A percentile compares a stretch with the other conserved stretches of the same genome.
These are phyloP conservation scores for Tolypocladium amazonense DNA, from an alignment of 2,329 filamentous ascomycete genomes.

Conservation along the genomic window DNA sequence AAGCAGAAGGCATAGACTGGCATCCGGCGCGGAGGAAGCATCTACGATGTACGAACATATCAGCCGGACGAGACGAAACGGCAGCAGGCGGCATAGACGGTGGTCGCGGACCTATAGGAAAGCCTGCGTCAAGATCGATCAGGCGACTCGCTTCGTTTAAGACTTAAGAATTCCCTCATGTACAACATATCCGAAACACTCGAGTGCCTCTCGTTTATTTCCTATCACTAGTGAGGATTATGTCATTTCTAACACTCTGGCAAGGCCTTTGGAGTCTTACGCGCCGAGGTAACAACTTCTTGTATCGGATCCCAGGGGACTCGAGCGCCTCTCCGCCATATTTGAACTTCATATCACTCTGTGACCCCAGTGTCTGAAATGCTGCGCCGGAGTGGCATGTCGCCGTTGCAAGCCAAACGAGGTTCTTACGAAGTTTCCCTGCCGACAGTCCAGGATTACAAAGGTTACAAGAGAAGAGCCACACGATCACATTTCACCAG, in stretches of 20 bases:
- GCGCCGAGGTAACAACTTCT: slow-evolving; percentile 6
- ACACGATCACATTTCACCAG: neutral
- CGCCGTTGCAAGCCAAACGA: too few species aligned
- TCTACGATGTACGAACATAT: slow-evolving; percentile 15
- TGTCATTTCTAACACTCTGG: neutral
- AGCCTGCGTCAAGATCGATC: neutral
- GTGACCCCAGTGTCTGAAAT: too few species aligned
- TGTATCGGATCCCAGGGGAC: slow-evolving; percentile 1
- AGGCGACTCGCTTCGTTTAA: slow-evolving; percentile 11
- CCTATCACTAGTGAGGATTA: slow-evolving; percentile 3
- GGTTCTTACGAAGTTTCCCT: too few species aligned
- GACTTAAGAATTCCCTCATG: slow-evolving; percentile 20
- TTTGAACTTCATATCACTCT: too few species aligned
- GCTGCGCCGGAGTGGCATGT: too few species aligned
- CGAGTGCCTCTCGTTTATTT: neutral
- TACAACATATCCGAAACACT: slow-evolving; percentile 16
- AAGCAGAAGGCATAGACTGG: slow-evolving; percentile 31
- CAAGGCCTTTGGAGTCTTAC: slow-evolving; percentile 6
- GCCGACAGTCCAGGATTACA: neutral
- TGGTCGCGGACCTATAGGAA: slow-evolving; percentile 2
- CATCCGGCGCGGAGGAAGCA: slow-evolving; percentile 1
- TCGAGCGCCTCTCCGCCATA: slow-evolving; percentile 5
- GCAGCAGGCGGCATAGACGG: slow-evolving; percentile 8
- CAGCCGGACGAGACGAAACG: neutral
- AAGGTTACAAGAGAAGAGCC: neutral